Percentiles rank a stretch among this genome's conserved stretches.
phyloP scores from a whole-genome alignment of 192 early-diverging fungal species.

The Coemansia biformis region DNA sequence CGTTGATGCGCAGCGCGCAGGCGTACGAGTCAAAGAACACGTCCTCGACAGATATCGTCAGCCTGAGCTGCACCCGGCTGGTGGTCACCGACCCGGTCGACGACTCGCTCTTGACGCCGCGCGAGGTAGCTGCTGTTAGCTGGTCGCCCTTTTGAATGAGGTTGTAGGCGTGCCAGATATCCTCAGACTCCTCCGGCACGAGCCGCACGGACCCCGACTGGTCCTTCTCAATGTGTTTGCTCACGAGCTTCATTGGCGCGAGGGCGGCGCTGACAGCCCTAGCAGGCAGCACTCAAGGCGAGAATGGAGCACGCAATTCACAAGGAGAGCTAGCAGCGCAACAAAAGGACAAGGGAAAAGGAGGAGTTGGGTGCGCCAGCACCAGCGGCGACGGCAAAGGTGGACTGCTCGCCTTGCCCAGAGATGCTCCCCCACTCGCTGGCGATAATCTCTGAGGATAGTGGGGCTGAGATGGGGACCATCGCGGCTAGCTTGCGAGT shows the following conservation, averaged over 20 bases:
- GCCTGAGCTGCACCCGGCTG: conserved; percentile 66
- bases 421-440: too few species aligned
- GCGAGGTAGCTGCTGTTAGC: conserved; percentile 82
- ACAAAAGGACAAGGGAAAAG: background rate
- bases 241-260: conserved; percentile 64
- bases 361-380: too few species aligned
- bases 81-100: conserved; percentile 85
- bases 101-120: conserved; percentile 82
- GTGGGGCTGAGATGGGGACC: too few species aligned
- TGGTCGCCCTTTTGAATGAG: conserved; percentile 79
- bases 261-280: background rate
- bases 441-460: too few species aligned
- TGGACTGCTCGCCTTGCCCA: too few species aligned
- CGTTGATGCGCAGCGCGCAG: conserved; percentile 79
- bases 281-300: background rate
- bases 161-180: conserved; percentile 98
- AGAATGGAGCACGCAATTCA: background rate
- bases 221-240: conserved; percentile 70
- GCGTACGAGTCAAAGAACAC: conserved; percentile 90
- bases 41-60: conserved; percentile 79
- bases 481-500: too few species aligned
- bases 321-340: too few species aligned
- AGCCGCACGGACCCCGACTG: conserved; percentile 75
- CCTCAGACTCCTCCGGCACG: conserved; percentile 85
- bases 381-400: too few species aligned